These are phyloP conservation scores for Rugonectria rugulosa DNA, from an alignment of 2,329 filamentous ascomycete species.

Conservation along the genomic window DNA sequence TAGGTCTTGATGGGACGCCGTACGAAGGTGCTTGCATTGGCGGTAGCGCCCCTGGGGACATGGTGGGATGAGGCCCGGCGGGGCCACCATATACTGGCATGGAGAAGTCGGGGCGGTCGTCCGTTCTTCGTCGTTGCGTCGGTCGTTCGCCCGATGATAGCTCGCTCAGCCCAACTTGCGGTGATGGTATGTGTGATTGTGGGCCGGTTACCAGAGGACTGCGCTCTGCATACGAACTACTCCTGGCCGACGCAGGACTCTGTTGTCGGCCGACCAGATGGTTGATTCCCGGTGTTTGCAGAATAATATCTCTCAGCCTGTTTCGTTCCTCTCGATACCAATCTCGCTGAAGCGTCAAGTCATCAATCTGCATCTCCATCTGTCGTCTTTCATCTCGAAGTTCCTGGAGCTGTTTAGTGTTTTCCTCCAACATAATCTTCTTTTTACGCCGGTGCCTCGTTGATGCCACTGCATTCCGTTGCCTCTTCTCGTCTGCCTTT, in stretches of 20 bases:
- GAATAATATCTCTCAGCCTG: slow-evolving; percentile 71
- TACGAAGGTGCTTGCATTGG: slow-evolving; percentile 51
- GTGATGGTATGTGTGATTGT: slow-evolving; percentile 37
- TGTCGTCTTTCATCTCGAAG: slow-evolving; percentile 74
- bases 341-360: slow-evolving; percentile 69
- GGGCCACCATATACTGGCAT: slow-evolving; percentile 49
- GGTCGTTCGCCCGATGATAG: slow-evolving; percentile 54
- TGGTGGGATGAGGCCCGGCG: slow-evolving; percentile 36
- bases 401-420: slow-evolving; percentile 71
- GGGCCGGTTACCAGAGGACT: slow-evolving; percentile 45
- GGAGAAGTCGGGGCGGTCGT: slow-evolving; percentile 54
- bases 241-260: slow-evolving; percentile 55
- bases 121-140: slow-evolving; percentile 55
- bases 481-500: slow-evolving; percentile 84
- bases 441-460: slow-evolving; percentile 82
- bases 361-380: slow-evolving; percentile 61
- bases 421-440: slow-evolving; percentile 82
- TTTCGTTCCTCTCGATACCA: slow-evolving; percentile 79
- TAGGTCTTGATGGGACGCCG: slow-evolving; percentile 47
- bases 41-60: slow-evolving; percentile 49
- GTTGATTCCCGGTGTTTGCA: slow-evolving; percentile 64
- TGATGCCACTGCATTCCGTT: slow-evolving; percentile 85
- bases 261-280: slow-evolving; percentile 60
- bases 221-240: slow-evolving; percentile 47
- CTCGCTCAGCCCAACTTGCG: slow-evolving; percentile 51